Base-by-base conservation (phyloP, 495 filamentous ascomycete species). In the Penicillium pancosmium region DNA sequence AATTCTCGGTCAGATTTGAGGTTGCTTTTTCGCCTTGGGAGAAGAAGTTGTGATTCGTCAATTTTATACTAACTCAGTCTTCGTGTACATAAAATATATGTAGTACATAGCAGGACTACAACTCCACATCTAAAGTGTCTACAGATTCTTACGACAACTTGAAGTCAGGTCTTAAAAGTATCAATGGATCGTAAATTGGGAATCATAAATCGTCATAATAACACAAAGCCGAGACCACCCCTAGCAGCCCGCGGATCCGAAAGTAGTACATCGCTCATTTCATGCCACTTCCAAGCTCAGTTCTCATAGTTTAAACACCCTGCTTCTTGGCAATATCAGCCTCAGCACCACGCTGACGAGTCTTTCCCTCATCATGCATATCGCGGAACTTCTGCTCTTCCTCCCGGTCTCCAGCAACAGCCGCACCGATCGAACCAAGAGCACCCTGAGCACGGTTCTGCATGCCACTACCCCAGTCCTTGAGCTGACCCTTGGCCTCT, bases 311-410 rank as follows among this genome's bases (percentile, higher is more conserved):
- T 61, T 64, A 71, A 25, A 19, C 27, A 38, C 66, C 68, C 68
- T 62, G 71, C 77, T 88, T 82, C 84, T 91, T 92, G 64, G 85
- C 72, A 55, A 97, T 84, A 70, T 96, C 93, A 23, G 77, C 74
- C 84, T 97, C 93, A 11, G 87, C 93, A 53, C 93, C 88, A 12
- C 93, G 81, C 80, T 96, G 88, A 68, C 83, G 78, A 23, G 89
- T 92, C 84, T 97, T 97, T 35, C 93, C 93, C 63, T 82, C 73
- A 68, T 95, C 93, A 64, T 96, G 93, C 69, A 88, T 79, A 47
- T 83, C 67, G 72, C 86, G 78, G 50, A 81, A 84, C 62, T 83
- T 77, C 66, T 71, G 57, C 78, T 95, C 79, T 44, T 82, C 82
- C 33, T 76, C 75, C 6, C 76, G 69, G 68, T 98, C 88, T 21